Evolutionary conservation across 164 flowering plant genomes (phyloP).

Genomic region (Saururus chinensis): DNA sequence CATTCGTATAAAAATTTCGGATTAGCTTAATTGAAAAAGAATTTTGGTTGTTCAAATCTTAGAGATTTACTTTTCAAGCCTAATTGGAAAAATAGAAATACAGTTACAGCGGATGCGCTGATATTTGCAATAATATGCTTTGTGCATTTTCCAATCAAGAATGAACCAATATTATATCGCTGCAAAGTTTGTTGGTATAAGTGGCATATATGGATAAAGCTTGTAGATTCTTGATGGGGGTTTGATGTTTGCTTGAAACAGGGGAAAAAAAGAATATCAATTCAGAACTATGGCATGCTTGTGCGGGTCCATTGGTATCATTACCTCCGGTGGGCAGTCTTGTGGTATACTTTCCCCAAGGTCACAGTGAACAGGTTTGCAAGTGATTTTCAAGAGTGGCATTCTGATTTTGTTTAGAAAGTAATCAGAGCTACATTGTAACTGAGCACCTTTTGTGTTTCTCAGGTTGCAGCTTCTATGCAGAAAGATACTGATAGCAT

Average conservation of each 20-base stretch:
- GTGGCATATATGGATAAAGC: background rate
- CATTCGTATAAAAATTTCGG: no score
- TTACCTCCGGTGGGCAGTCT: constrained; percentile 93
- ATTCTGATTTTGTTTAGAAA: background rate
- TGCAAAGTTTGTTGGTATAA: background rate
- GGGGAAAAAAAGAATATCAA: constrained; percentile 76
- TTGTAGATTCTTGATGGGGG: background rate
- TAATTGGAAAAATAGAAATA: background rate
- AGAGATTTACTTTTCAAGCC: background rate
- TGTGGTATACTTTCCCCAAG: constrained; percentile 96
- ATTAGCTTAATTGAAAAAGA: no score
- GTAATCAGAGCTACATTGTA: background rate
- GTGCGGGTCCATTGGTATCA: constrained; percentile 95
- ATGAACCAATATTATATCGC: background rate
- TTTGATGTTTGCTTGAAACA: constrained; percentile 12
- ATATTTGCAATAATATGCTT: no score
- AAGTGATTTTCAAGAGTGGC: background rate
- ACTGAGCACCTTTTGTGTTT: background rate
- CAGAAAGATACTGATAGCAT: constrained; percentile 77
- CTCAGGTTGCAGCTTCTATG: constrained; percentile 98
- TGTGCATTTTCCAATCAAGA: background rate
- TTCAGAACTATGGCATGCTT: constrained; percentile 98
- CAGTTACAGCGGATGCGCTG: background rate
- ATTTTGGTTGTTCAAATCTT: no score
- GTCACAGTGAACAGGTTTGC: constrained; percentile 92